phyloP scores from a whole-genome alignment of 2,329 filamentous ascomycete genomes.

The Thielaviopsis ethacetica region DNA sequence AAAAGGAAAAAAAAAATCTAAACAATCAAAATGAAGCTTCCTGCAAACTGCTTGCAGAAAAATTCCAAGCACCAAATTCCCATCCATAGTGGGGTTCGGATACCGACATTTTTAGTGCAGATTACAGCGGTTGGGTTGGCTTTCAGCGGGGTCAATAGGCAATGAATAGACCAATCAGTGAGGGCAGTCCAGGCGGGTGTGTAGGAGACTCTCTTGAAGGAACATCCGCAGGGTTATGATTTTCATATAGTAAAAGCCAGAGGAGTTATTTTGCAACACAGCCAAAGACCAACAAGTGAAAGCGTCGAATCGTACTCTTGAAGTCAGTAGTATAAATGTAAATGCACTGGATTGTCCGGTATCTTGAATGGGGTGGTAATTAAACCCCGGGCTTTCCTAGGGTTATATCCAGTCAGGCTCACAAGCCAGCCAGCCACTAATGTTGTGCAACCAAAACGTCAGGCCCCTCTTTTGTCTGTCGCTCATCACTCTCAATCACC shows the following conservation, averaged over 20 bases:
- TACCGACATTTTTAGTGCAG: not conserved
- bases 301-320: too few relatives aligned
- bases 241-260: too few relatives aligned
- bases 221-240: not conserved
- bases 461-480: not conserved
- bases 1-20: not conserved
- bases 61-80: not conserved
- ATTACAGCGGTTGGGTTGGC: not conserved
- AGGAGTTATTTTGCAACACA: too few relatives aligned
- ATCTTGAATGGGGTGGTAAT: not conserved
- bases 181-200: not conserved
- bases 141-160: not conserved
- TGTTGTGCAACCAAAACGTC: not conserved
- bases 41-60: not conserved
- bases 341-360: too few relatives aligned
- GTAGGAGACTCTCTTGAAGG: not conserved
- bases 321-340: too few relatives aligned
- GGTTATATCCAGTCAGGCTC: not conserved
- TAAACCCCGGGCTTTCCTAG: not conserved
- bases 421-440: not conserved
- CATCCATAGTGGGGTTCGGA: not conserved
- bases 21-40: not conserved
- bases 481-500: too few relatives aligned
- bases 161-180: not conserved
- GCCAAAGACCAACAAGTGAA: too few relatives aligned